Evolutionary conservation across 345 rosid genomes (phyloP).

Genomic region (Combretum micranthum): DNA sequence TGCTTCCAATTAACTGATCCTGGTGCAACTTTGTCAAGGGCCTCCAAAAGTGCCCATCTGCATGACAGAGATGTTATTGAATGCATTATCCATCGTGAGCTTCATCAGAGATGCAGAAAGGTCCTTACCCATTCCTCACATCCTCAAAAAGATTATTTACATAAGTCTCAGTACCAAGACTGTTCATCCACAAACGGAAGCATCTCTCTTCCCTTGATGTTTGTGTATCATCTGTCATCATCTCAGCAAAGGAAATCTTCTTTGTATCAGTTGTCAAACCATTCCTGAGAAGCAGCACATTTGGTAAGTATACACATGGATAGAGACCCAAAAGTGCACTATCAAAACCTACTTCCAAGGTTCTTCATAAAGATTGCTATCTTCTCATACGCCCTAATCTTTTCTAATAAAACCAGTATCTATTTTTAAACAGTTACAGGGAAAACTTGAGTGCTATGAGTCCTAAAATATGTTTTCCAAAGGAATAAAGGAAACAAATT

Average conservation of each 20-base stretch:
- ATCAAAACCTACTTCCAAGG: neutral
- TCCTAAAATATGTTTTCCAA: too few relatives aligned
- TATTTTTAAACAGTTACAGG: too few relatives aligned
- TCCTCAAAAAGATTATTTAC: slow-evolving; percentile 90
- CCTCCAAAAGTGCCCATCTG: slow-evolving; percentile 94
- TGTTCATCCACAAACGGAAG: slow-evolving; percentile 96
- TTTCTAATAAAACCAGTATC: too few relatives aligned
- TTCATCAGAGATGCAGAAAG: slow-evolving; percentile 6
- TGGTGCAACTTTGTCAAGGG: slow-evolving; percentile 64
- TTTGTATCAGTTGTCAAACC: slow-evolving; percentile 60
- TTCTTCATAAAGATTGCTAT: too few relatives aligned
- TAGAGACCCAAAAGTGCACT: slow-evolving; percentile 6
- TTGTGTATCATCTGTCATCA: slow-evolving; percentile 94
- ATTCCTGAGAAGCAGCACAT: slow-evolving; percentile 51
- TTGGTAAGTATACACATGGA: neutral
- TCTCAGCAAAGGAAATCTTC: slow-evolving; percentile 77
- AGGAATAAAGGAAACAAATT: too few relatives aligned
- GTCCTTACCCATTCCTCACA: slow-evolving; percentile 78
- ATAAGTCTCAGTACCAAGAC: slow-evolving; percentile 76
- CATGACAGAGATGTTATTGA: slow-evolving; percentile 8
- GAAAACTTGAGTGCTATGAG: too few relatives aligned
- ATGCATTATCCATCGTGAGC: neutral
- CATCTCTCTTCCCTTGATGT: slow-evolving; percentile 98
- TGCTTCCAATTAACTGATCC: slow-evolving; percentile 82
- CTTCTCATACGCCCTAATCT: too few relatives aligned